Evolutionary conservation across 495 filamentous ascomycete species (phyloP), one percentile per base, ranked within the genome.

Genomic region (Podospora conica): DNA sequence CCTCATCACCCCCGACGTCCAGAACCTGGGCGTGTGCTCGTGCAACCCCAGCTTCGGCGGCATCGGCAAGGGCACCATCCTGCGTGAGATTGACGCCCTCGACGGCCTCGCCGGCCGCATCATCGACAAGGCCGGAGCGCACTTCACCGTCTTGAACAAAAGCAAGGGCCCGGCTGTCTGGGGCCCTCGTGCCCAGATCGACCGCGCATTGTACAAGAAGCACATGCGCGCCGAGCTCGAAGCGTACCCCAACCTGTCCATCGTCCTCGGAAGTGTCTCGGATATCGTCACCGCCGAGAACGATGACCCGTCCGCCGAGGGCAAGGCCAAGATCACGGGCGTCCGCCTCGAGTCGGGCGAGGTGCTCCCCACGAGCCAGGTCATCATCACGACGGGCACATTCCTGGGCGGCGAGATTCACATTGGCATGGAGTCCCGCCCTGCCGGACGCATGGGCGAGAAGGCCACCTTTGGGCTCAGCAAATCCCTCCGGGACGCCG

Each of bases 21-120:
- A 91, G 60, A 96, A 97, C 71, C 89, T 98, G 27, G 95, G 95
- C 40, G 90, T 94, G 22, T 98, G 96, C 78, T 97, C 94, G 60
- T 98, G 95, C 81, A 98, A 98, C 77, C 95, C 95, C 27, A 95
- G 90, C 65, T 96, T 98, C 74, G 95, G 95, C 57, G 95, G 95
- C 31, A 98, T 98, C 70, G 95, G 95, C n/a, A 98, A 98, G 77
- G 95, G 95, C 10, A 97, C 90, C 18, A 98, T 98, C 84, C 80
- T 98, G 33, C 88, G 94, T 3, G 95, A 98, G 76, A 88, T 98
- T 28, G 95, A 98, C 79, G 96, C 95, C 0, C 84, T 98, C 70
- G 95, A 98, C 75, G 95, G 95, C 2, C 83, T 98, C 10, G 89
- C 90, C 0, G 94, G 92, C 2, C 84, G 92, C 10, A 91, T 97